Conservation (phyloP, 106 monocot genomes). For the Chionographis japonica region DNA sequence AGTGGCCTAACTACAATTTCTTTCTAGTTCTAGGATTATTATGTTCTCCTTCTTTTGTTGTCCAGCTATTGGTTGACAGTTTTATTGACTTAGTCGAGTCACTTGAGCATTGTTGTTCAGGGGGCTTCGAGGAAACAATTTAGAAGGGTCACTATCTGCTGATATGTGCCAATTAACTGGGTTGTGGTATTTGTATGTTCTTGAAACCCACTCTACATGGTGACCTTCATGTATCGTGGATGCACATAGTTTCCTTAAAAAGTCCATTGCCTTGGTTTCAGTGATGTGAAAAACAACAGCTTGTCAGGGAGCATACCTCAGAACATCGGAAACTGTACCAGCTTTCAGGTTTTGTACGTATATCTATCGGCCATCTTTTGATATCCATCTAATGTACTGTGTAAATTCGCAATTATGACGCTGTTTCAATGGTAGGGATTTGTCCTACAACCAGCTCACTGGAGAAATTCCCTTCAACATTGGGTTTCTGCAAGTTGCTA, state of each 20-base stretch:
- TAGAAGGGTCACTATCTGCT: slow-evolving; percentile 75
- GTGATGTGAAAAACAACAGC: slow-evolving; percentile 96
- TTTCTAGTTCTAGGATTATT: neutral
- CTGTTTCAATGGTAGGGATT: slow-evolving; percentile 48
- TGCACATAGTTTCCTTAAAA: neutral
- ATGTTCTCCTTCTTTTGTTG: neutral
- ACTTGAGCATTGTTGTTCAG: slow-evolving; percentile 14
- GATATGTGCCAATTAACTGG: slow-evolving; percentile 96
- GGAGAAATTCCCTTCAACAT: slow-evolving; percentile 97
- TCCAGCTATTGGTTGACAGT: neutral
- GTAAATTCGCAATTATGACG: neutral
- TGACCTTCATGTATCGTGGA: neutral
- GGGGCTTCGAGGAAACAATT: slow-evolving; percentile 74
- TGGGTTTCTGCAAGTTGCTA: slow-evolving; percentile 95
- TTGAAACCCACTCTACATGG: neutral
- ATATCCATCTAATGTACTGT: neutral
- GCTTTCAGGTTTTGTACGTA: slow-evolving; percentile 98
- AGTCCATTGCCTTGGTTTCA: slow-evolving; percentile 5
- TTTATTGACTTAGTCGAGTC: neutral
- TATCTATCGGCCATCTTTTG: slow-evolving; percentile 7
- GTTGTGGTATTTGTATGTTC: slow-evolving; percentile 89
- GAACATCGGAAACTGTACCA: slow-evolving; percentile 91
- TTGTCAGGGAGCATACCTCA: slow-evolving; percentile 80
- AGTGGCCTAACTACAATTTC: slow-evolving; percentile 7
- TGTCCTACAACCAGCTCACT: slow-evolving; percentile 77